Percentiles rank a stretch among this genome's conserved stretches.
Conservation (phyloP, 371 early-diverging fungal species). For the Mucor mucedo region DNA sequence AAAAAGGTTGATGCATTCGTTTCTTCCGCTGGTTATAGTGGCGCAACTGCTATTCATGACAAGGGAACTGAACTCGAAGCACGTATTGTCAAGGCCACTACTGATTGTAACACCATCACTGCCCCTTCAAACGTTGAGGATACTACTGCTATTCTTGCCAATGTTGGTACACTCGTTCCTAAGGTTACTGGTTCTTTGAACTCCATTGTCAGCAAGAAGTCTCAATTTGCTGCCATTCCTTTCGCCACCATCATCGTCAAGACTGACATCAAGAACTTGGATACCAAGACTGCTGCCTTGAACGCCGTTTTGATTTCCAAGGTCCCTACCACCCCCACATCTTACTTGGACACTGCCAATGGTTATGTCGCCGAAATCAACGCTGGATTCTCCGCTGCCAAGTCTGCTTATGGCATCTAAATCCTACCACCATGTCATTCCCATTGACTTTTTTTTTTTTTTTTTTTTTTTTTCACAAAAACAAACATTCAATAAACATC, state of each 20-base stretch:
- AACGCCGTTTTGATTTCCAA: no score
- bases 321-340: slow-evolving; percentile 7
- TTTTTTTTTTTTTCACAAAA: no score
- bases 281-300: slow-evolving; percentile 14
- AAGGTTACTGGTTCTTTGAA: slow-evolving; percentile 11
- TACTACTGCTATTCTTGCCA: slow-evolving; percentile 17
- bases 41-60: slow-evolving; percentile 10
- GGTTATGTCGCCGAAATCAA: slow-evolving; percentile 6
- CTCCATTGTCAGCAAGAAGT: slow-evolving; percentile 19
- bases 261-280: slow-evolving; percentile 13
- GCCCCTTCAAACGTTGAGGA: slow-evolving; percentile 7
- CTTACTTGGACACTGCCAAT: slow-evolving; percentile 12
- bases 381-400: slow-evolving; percentile 19
- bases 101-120: slow-evolving; percentile 13
- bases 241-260: slow-evolving; percentile 16
- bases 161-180: slow-evolving; percentile 7
- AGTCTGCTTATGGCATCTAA: not conserved
- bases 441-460: no score
- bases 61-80: slow-evolving; percentile 8
- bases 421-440: no score
- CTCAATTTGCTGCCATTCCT: slow-evolving; percentile 7
- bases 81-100: slow-evolving; percentile 5
- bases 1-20: slow-evolving; percentile 14
- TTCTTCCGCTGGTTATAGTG: slow-evolving; percentile 6
- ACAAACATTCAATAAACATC: no score